Evolutionary conservation across 1,139 yeast species (phyloP), one percentile per base, ranked within the genome.

Genomic region (Scheffersomyces cryptocercus): DNA sequence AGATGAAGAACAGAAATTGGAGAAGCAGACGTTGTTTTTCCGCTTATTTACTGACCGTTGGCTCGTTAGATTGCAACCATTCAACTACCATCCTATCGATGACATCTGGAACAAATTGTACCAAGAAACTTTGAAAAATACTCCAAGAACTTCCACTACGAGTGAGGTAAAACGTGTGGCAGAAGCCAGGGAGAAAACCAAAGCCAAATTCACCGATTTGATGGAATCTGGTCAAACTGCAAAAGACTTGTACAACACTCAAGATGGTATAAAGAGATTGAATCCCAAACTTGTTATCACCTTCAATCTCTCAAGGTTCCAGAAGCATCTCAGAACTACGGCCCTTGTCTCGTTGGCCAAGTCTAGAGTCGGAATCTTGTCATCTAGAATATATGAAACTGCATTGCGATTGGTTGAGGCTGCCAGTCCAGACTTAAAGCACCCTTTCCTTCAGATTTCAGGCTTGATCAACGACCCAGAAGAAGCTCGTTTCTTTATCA

Each of bases 301-400:
- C 1, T 75, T 90, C 54, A 85, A 84, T 55, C 73, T 86, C 45
- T 77, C 79, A 29, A 72, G 95, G 52, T 89, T 79, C 56, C 73
- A 86, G 45, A 85, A 89, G 54, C 67, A 79, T 36, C 74, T 84
- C 55, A 76, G 97, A 50, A 76, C 86, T 12, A 65, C 70, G 35
- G 86, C 86, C 48, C 72, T 93, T 28, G 79, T 74, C 1, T 79
- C 79, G 35, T 73, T 87, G 41, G 88, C 85, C 14, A 74, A 75
- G 34, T 82, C 85, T 39, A 75, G 91, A 46, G 67, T 90, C 37
- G 99, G 99, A 5, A 64, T 75, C 10, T 64, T 85, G 3, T 74
- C 95, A 0, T 77, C 95, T 0, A 68, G 73, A 40, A 75, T 95
- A 6, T 93, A 86, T 59, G 73, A 76, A 41, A 65, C 75, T 7